Evolutionary conservation across 305 asterid species (phyloP).

Genomic region (Plantago lanceolata): DNA sequence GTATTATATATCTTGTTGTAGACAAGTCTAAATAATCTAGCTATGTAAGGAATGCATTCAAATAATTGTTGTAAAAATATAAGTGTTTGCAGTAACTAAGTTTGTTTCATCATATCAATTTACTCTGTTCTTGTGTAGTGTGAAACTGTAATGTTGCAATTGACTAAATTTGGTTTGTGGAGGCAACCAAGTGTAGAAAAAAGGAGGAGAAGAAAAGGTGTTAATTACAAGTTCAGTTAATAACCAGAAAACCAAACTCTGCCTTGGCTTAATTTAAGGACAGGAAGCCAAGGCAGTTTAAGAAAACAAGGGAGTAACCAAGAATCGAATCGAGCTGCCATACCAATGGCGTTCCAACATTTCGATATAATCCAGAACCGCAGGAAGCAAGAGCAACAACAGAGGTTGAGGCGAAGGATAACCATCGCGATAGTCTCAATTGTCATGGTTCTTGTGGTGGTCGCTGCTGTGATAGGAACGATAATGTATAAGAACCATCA

Average conservation of each 20-base stretch:
- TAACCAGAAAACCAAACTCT: constrained; percentile 15
- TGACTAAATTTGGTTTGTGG: background rate
- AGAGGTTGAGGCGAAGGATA: constrained; percentile 32
- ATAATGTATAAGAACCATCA: constrained; percentile 14
- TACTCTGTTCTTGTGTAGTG: too few species aligned
- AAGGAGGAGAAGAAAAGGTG: constrained; percentile 8
- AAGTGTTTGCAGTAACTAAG: too few species aligned
- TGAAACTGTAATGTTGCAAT: background rate
- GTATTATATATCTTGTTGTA: too few species aligned
- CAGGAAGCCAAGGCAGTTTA: constrained; percentile 50
- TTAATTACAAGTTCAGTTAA: background rate
- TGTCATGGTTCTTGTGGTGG: constrained; percentile 27
- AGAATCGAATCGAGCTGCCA: background rate
- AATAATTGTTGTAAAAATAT: too few species aligned
- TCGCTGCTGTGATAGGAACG: constrained; percentile 31
- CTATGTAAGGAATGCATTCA: too few species aligned
- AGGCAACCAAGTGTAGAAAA: background rate
- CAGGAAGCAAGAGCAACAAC: constrained; percentile 29
- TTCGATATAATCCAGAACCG: constrained; percentile 50
- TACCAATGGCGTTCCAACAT: constrained; percentile 61
- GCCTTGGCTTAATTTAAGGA: constrained; percentile 50
- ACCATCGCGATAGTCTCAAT: constrained; percentile 23
- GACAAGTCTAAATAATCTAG: too few species aligned
- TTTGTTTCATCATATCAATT: too few species aligned
- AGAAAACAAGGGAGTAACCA: background rate